A percentile compares a stretch with the other conserved stretches of the same genome.
Conservation (phyloP, 306 rosid species). For the Cyclanthera cordifolia region DNA sequence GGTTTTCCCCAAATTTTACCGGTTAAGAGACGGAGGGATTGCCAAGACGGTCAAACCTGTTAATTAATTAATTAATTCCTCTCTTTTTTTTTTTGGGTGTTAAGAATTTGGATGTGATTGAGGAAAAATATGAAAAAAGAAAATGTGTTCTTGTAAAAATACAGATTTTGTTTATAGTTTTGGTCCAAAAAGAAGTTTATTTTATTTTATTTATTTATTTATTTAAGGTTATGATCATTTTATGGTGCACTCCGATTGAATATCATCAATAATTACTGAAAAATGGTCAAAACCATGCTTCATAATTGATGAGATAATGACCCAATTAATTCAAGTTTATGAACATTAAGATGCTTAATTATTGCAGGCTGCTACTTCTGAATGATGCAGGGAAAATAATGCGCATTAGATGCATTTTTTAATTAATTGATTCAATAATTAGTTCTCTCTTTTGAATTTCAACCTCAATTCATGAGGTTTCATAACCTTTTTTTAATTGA, state of each 20-base stretch:
- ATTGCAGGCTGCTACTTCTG: not conserved
- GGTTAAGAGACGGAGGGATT: conserved; percentile 42
- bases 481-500: no score
- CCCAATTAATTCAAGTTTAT: not conserved
- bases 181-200: not conserved
- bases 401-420: not conserved
- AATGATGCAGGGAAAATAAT: not conserved
- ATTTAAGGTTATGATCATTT: not conserved
- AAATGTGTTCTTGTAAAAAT: conserved; percentile 14
- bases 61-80: conserved; percentile 13
- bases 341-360: not conserved
- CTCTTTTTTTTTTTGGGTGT: not conserved
- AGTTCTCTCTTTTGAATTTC: no score
- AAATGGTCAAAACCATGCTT: conserved; percentile 7
- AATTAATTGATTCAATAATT: not conserved
- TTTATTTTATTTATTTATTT: not conserved
- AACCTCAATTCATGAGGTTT: no score
- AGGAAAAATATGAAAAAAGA: not conserved
- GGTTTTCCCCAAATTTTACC: conserved; percentile 39
- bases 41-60: conserved; percentile 32
- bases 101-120: not conserved
- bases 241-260: not conserved
- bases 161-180: conserved; percentile 1
- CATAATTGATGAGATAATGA: not conserved
- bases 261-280: not conserved